Percentiles rank a stretch among this genome's conserved stretches.
Evolutionary conservation across 2,329 filamentous ascomycete genomes (phyloP).

Genomic region (Penicillium sp.): DNA sequence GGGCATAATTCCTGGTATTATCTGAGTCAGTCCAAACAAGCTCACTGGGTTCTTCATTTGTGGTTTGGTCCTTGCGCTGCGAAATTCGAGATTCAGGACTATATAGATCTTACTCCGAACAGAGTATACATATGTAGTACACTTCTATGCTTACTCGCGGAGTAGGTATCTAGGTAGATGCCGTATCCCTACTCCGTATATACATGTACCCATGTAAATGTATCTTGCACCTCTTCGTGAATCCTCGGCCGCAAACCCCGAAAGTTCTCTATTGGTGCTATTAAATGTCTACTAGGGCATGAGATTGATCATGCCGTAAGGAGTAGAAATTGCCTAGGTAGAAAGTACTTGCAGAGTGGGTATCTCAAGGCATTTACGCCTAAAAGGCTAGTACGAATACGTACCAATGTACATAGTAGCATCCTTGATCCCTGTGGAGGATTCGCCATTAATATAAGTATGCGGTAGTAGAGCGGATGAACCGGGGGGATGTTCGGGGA

Average conservation of each 20-base stretch:
- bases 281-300: slow-evolving; percentile 1
- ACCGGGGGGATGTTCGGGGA: slow-evolving; percentile 2
- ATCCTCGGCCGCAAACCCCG: slow-evolving; percentile 1
- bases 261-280: slow-evolving; percentile 3
- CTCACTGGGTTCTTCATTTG: slow-evolving; percentile 2
- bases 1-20: slow-evolving; percentile 11
- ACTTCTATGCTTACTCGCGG: not conserved
- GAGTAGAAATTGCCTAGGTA: not conserved
- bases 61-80: slow-evolving; percentile 1
- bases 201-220: not conserved
- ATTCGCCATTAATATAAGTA: slow-evolving; percentile 12
- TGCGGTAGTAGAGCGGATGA: slow-evolving; percentile 9
- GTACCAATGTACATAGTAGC: not conserved
- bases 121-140: not conserved
- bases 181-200: not conserved
- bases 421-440: slow-evolving; percentile 3
- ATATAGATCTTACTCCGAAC: not conserved
- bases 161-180: not conserved
- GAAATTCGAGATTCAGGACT: not conserved
- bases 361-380: not conserved
- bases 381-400: not conserved
- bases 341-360: slow-evolving; percentile 7
- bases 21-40: slow-evolving; percentile 8
- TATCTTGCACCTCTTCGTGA: not conserved
- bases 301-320: slow-evolving; percentile 9